These are phyloP conservation scores for Backusella mclennaniae DNA, from an alignment of 192 early-diverging fungal genomes.

Conservation along the genomic window DNA sequence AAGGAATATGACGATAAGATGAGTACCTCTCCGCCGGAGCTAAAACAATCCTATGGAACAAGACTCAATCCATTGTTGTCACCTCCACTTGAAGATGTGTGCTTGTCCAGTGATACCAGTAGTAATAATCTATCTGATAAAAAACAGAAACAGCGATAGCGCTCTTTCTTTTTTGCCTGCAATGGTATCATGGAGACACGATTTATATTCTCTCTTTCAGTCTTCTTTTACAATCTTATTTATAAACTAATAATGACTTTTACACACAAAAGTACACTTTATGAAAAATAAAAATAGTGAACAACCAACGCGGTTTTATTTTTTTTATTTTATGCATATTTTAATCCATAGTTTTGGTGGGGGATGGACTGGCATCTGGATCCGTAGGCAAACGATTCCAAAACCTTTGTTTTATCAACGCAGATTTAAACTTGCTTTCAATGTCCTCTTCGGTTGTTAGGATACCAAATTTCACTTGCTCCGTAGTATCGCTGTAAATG, in stretches of 20 bases:
- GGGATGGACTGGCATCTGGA: not conserved
- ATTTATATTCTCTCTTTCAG: no score
- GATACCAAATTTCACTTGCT: not conserved
- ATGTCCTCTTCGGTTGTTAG: not conserved
- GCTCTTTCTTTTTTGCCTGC: no score
- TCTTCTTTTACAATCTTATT: not conserved
- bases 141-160: not conserved
- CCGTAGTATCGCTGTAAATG: not conserved
- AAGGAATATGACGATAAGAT: not conserved
- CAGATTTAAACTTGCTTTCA: not conserved
- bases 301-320: not conserved
- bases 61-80: not conserved
- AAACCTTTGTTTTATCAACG: conserved; percentile 13
- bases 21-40: not conserved
- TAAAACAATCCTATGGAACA: not conserved
- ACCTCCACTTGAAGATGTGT: not conserved
- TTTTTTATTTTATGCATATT: not conserved
- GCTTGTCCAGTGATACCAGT: not conserved
- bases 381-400: conserved; percentile 14
- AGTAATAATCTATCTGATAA: not conserved
- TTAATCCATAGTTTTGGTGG: not conserved
- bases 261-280: not conserved
- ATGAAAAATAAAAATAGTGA: not conserved
- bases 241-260: not conserved
- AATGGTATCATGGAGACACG: no score